Conservation (phyloP, 2,329 filamentous ascomycete genomes). For the Epichloe baconii region DNA sequence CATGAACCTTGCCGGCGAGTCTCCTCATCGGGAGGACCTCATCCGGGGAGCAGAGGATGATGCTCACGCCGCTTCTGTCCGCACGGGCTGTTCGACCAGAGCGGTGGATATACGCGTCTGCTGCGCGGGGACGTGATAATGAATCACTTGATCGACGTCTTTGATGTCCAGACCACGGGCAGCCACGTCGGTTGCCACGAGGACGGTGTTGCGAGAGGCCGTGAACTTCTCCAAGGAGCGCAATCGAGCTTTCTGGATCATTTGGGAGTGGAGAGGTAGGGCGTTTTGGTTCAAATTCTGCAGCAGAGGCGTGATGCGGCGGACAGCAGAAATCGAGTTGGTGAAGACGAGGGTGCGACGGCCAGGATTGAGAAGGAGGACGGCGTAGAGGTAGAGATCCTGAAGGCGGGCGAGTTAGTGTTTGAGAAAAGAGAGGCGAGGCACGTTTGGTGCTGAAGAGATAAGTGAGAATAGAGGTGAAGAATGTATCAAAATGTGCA, state of each 20-base stretch:
- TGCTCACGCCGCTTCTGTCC: conserved; percentile 61
- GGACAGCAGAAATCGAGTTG: conserved; percentile 88
- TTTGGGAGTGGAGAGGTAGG: conserved; percentile 76
- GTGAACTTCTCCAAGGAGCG: conserved; percentile 85
- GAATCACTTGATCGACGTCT: conserved; percentile 75
- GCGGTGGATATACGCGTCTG: conserved; percentile 89
- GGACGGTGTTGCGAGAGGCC: conserved; percentile 49
- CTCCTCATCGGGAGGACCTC: conserved; percentile 77
- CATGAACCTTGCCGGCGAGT: conserved; percentile 79
- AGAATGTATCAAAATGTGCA: not conserved
- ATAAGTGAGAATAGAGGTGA: not conserved
- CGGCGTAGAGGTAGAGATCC: conserved; percentile 85
- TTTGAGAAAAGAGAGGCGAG: too few species aligned
- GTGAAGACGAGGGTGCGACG: conserved; percentile 81
- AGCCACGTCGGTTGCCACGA: conserved; percentile 88
- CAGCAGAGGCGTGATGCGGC: conserved; percentile 72
- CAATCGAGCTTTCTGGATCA: conserved; percentile 92
- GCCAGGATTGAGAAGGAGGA: conserved; percentile 70
- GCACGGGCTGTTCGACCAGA: conserved; percentile 90
- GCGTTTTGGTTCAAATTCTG: conserved; percentile 68
- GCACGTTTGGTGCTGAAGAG: too few species aligned
- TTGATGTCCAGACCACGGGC: conserved; percentile 90
- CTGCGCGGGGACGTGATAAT: conserved; percentile 87
- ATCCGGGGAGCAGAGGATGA: conserved; percentile 82
- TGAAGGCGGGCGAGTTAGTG: conserved; percentile 18